phyloP scores from a whole-genome alignment of 805 yeast genomes.

The Yamadazyma akitaensis region DNA sequence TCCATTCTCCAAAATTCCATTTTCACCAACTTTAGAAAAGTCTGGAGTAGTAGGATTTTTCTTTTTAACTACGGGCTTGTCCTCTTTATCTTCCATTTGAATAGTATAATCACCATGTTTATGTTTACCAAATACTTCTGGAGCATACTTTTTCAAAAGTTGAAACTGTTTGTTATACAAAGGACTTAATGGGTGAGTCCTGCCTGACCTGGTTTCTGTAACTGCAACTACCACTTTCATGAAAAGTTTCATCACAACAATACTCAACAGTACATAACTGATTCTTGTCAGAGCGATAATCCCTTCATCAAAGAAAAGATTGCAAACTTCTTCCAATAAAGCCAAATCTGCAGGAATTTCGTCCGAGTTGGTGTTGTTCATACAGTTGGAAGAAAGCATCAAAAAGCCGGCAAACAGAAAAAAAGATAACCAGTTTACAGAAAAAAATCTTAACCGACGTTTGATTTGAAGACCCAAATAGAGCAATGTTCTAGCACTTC shows the following conservation, averaged over 20 bases:
- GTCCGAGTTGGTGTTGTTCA: constrained; percentile 19
- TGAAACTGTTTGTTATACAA: constrained; percentile 7
- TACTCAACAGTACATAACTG: constrained; percentile 5
- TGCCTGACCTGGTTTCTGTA: constrained; percentile 5
- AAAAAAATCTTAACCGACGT: constrained; percentile 12
- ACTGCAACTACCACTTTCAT: constrained; percentile 8
- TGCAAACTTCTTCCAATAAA: constrained; percentile 18
- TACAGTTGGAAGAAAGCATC: constrained; percentile 23
- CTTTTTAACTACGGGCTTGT: not conserved
- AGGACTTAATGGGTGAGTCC: not conserved
- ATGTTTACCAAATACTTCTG: constrained; percentile 8
- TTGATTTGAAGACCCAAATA: constrained; percentile 19
- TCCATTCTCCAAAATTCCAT: not conserved
- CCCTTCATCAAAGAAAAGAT: constrained; percentile 7
- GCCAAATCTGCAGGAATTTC: constrained; percentile 21
- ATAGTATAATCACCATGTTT: not conserved
- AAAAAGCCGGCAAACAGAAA: constrained; percentile 28
- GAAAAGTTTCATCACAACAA: constrained; percentile 13
- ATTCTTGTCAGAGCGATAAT: not conserved
- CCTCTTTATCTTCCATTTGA: constrained; percentile 1
- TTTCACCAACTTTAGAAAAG: not conserved
- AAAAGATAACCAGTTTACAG: constrained; percentile 19
- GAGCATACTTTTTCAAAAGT: constrained; percentile 8
- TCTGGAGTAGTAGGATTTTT: not conserved
- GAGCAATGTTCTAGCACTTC: constrained; percentile 29